These are phyloP conservation scores for Populus pruinosa DNA, from an alignment of 345 rosid species.

Conservation along the genomic window DNA sequence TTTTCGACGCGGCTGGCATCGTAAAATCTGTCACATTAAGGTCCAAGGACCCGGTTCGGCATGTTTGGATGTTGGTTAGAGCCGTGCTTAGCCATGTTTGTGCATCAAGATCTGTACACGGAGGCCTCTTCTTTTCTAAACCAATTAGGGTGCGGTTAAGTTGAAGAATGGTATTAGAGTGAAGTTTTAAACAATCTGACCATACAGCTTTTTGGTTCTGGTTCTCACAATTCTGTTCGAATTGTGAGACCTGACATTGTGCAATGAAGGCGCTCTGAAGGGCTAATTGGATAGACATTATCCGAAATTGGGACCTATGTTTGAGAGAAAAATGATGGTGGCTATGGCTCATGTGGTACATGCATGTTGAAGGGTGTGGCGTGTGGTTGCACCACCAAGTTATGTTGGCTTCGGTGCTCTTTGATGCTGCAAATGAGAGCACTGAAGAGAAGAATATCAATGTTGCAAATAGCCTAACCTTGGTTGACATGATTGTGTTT, in stretches of 20 bases:
- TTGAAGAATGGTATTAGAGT: constrained; percentile 50
- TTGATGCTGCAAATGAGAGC: constrained; percentile 16
- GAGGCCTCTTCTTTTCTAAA: constrained; percentile 5
- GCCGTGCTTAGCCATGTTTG: constrained; percentile 93
- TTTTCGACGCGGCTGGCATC: constrained; percentile 41
- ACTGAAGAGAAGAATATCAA: constrained; percentile 26
- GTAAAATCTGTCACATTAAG: constrained; percentile 54
- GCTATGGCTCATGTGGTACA: constrained; percentile 35
- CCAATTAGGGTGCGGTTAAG: constrained; percentile 56
- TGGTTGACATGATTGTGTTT: constrained; percentile 15
- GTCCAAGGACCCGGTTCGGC: constrained; percentile 54
- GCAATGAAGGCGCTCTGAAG: constrained; percentile 45
- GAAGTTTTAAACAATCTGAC: constrained; percentile 63
- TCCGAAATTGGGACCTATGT: constrained; percentile 49
- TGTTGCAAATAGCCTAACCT: constrained; percentile 17
- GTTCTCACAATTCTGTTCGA: constrained; percentile 25
- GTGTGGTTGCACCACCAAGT: constrained; percentile 71
- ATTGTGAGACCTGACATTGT: constrained; percentile 21
- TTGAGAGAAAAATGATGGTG: constrained; percentile 27
- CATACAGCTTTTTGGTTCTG: constrained; percentile 43
- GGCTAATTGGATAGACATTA: constrained; percentile 46
- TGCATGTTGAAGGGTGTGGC: constrained; percentile 75
- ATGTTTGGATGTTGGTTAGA: constrained; percentile 71
- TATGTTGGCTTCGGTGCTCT: constrained; percentile 23
- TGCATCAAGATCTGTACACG: constrained; percentile 55